These are phyloP conservation scores for Penicillium fuscoglaucum DNA, from an alignment of 2,329 filamentous ascomycete species.

Conservation along the genomic window DNA sequence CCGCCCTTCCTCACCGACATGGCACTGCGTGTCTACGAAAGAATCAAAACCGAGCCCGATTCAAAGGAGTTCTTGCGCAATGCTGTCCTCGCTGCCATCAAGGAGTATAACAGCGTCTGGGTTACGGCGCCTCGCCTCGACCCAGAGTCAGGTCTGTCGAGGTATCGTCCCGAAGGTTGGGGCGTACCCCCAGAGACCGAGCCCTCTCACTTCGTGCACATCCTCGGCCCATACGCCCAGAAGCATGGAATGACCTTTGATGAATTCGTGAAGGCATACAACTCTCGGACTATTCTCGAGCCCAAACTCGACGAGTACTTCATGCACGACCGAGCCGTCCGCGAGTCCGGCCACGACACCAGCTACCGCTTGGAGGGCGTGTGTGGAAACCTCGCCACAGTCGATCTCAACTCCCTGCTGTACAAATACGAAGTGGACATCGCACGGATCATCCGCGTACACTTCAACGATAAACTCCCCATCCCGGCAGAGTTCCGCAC, in stretches of 20 bases:
- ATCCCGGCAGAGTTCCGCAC: conserved; percentile 81
- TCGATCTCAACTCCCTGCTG: conserved; percentile 89
- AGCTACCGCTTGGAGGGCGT: conserved; percentile 88
- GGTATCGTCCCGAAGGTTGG: conserved; percentile 78
- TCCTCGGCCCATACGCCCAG: conserved; percentile 76
- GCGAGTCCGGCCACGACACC: conserved; percentile 96
- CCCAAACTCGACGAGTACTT: conserved; percentile 94
- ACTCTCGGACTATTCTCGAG: conserved; percentile 71
- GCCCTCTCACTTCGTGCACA: conserved; percentile 79
- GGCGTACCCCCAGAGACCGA: conserved; percentile 93
- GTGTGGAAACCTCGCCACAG: conserved; percentile 84
- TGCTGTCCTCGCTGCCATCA: conserved; percentile 87
- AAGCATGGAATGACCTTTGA: conserved; percentile 81
- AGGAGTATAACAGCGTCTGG: conserved; percentile 93
- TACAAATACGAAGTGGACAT: conserved; percentile 99
- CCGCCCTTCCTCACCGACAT: conserved; percentile 97
- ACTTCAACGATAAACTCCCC: conserved; percentile 79
- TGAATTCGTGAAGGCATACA: conserved; percentile 87
- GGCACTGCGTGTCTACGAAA: conserved; percentile 89
- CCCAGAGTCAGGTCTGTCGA: conserved; percentile 72
- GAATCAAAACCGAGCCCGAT: conserved; percentile 81
- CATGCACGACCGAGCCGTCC: conserved; percentile 89
- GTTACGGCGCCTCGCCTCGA: conserved; percentile 76
- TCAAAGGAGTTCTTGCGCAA: conserved; percentile 77
- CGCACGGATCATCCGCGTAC: conserved; percentile 75